Base-by-base conservation (phyloP, 805 yeast genomes). In the Yamadazyma laniorum region DNA sequence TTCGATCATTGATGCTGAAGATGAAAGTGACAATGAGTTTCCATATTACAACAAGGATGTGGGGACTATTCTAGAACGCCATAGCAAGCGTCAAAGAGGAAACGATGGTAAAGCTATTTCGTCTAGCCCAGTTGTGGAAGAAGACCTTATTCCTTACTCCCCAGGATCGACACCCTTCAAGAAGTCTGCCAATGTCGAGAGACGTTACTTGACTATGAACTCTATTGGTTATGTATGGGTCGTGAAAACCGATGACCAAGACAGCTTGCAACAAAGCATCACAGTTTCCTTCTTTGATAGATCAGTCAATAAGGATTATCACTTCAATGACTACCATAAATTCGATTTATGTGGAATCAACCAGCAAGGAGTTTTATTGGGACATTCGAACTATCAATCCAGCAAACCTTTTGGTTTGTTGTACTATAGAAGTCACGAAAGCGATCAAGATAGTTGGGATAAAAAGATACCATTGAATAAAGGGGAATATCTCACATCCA, bases 221-320 rank as follows among this genome's bases (percentile, higher is more conserved):
- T 69, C 82, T 7, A 65, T 80, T 19, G 99, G 97, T 0, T 85
- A 86, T 55, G 83, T 81, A 0, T 85, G 95, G 78, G 70, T 88
- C 0, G 93, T 86, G 9, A 73, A 75, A 36, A 55, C 52, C 16
- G 37, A 37, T 4, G 45, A 41, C 6, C 25, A 25, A 13, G 42
- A 31, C 4, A 19, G 42, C 39, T 12, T 15, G 9, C 67, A 79
- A 48, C 76, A 80, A 42, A 80, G 90, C 27, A 70, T 91, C n/a
- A 90, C 96, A 0, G 87, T 90, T 2, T 77, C 87, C 11, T 91
- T 93, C 53, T 88, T 87, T 53, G 97, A 91, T 56, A 70, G 83
- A 37, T 79, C 87, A 0, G 53, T 72, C 9, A 83, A 82, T 53
- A 77, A 80, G 40, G 96, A 88, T 51, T 87, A 87, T 52, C 91